Base-by-base conservation (phyloP, 2,329 filamentous ascomycete species). In the Aureobasidium sp. region DNA sequence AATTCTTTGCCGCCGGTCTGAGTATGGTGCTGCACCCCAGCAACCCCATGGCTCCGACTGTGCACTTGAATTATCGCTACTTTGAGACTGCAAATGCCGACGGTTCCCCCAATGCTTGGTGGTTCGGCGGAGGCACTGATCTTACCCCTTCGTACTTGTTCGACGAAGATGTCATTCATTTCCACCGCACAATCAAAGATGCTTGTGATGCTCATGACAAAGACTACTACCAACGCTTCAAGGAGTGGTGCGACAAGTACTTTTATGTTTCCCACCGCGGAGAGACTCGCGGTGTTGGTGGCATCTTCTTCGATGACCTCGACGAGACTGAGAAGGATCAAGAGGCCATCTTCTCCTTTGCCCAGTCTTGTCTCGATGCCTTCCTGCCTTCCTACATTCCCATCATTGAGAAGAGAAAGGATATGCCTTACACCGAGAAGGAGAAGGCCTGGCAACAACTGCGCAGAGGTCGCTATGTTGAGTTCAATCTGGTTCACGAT, bases 391-490 rank as follows among this genome's bases (percentile, higher is more conserved):
- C 88, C 0, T 99, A 97, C 71, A 69, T 97, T 1, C 93, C 94
- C 32, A 96, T 99, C 67, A 81, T 99, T 62, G 83, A 91, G 71
- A 87, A 82, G 73, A 81, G 94, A 67, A 97, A 96, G 79, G 89
- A 96, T 69, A 91, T 97, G 91, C 86, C 90, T 0, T 99, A 85
- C 70, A 92, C 85, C 0, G 87, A 88, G 51, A 81, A 86, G 67
- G 89, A 97, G 77, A 97, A 96, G 79, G 85, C 90, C 66, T 99
- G 94, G 94, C 94, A 99, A 78, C 94, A 97, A 78, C 81, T 99
- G 65, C 84, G 94, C 54, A 81, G 94, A 66, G 94, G 94, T n/a
- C 83, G 91, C 69, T 99, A 99, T 73, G 94, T 99, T 65, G 94
- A 99, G 77, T 99, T 99, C 76, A 99, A 99, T 76, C 82, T 99